Conservation (phyloP, 768 basidiomycete genomes). For the Tylopilus cervinicoccineus region DNA sequence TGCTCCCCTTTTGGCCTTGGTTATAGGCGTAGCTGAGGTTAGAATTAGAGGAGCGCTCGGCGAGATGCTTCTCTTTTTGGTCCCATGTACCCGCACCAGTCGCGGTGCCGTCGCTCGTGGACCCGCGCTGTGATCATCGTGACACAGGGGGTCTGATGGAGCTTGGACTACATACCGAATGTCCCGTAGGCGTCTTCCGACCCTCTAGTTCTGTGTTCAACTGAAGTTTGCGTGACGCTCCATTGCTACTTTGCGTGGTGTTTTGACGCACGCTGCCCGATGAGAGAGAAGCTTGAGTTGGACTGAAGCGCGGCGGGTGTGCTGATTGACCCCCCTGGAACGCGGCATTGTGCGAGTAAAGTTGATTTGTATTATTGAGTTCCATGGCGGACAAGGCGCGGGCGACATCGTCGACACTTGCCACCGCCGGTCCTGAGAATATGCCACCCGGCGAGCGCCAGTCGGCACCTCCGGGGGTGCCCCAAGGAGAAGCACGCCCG, state of each 20-base stretch:
- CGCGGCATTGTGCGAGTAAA: slow-evolving; percentile 28
- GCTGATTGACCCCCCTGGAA: slow-evolving; percentile 47
- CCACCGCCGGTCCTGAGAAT: slow-evolving; percentile 24
- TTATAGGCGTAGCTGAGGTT: slow-evolving; percentile 64
- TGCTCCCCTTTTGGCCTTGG: slow-evolving; percentile 32
- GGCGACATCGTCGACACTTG: slow-evolving; percentile 69
- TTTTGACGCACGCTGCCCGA: slow-evolving; percentile 37
- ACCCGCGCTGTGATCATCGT: slow-evolving; percentile 35
- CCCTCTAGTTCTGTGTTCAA: slow-evolving; percentile 63
- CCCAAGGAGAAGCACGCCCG: slow-evolving; percentile 67
- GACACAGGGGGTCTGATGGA: slow-evolving; percentile 34
- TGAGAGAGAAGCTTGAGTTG: slow-evolving; percentile 43
- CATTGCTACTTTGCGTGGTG: slow-evolving; percentile 35
- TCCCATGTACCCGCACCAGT: slow-evolving; percentile 53
- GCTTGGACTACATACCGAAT: slow-evolving; percentile 48
- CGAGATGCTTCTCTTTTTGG: slow-evolving; percentile 56
- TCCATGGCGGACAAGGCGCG: slow-evolving; percentile 70
- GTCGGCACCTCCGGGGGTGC: slow-evolving; percentile 45
- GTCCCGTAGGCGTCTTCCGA: slow-evolving; percentile 54
- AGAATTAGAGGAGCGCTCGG: slow-evolving; percentile 60
- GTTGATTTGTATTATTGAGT: slow-evolving; percentile 36
- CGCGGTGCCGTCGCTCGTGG: slow-evolving; percentile 26
- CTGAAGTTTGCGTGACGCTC: slow-evolving; percentile 47
- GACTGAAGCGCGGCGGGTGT: slow-evolving; percentile 69
- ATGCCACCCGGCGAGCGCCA: slow-evolving; percentile 49